Evolutionary conservation across 805 yeast species (phyloP).

Genomic region (Phaffomyces opuntiae): DNA sequence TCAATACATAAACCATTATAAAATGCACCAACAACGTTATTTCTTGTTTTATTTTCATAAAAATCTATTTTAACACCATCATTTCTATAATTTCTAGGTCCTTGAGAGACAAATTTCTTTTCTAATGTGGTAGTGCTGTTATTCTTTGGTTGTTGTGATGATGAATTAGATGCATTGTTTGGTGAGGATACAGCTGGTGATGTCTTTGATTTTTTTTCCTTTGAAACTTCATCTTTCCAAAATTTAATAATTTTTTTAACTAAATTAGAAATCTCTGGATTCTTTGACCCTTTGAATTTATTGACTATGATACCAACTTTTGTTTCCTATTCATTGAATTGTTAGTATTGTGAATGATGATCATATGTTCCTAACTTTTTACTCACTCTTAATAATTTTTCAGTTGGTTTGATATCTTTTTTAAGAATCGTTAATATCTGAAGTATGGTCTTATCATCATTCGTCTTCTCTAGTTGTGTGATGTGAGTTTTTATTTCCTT

Average conservation of each 20-base stretch:
- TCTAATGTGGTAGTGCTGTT: conserved; percentile 4
- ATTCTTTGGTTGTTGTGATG: conserved; percentile 11
- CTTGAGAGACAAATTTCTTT: conserved; percentile 37
- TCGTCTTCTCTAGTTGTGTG: conserved; percentile 65
- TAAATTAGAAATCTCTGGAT: conserved; percentile 56
- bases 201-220: conserved; percentile 38
- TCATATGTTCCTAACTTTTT: neutral
- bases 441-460: conserved; percentile 54
- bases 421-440: conserved; percentile 61
- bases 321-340: conserved; percentile 46
- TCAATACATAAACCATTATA: conserved; percentile 89
- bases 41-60: conserved; percentile 74
- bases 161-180: conserved; percentile 5
- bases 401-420: conserved; percentile 75
- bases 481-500: conserved; percentile 67
- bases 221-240: conserved; percentile 87
- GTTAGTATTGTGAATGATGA: neutral
- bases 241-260: conserved; percentile 77
- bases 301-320: conserved; percentile 97
- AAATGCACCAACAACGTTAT: conserved; percentile 73
- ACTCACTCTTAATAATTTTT: conserved; percentile 61
- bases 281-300: conserved; percentile 64
- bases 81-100: conserved; percentile 69
- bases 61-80: conserved; percentile 72
- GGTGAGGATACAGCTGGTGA: conserved; percentile 4